A percentile compares a stretch with the other conserved stretches of the same genome.
Conservation (phyloP, 148 eudicot genomes). For the Mesembryanthemum crystallinum region DNA sequence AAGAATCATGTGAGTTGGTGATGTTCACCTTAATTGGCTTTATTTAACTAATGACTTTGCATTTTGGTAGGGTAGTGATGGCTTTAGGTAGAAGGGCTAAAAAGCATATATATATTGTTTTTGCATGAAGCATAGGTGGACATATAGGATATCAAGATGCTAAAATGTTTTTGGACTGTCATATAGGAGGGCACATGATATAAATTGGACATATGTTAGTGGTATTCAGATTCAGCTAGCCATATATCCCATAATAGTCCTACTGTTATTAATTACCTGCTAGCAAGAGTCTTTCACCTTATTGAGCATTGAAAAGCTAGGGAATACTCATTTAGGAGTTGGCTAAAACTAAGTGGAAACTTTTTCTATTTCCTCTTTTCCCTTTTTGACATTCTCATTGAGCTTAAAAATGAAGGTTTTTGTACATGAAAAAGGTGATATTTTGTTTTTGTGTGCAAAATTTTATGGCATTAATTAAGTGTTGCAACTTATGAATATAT, state of each 20-base stretch:
- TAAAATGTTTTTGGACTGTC: slow-evolving; percentile 23
- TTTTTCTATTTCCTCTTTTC: neutral
- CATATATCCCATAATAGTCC: neutral
- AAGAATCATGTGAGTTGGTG: slow-evolving; percentile 24
- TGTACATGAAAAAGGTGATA: neutral
- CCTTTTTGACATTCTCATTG: slow-evolving; percentile 21
- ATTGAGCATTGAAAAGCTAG: slow-evolving; percentile 12
- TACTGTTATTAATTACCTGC: neutral
- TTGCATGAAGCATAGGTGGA: slow-evolving; percentile 24
- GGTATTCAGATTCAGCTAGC: slow-evolving; percentile 34
- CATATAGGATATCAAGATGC: slow-evolving; percentile 27
- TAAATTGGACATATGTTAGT: slow-evolving; percentile 33
- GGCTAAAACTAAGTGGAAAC: slow-evolving; percentile 15
- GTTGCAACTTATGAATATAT: neutral
- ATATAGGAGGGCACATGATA: slow-evolving; percentile 34
- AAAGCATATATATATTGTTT: slow-evolving; percentile 14
- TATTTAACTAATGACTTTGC: neutral
- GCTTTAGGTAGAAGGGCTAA: slow-evolving; percentile 19
- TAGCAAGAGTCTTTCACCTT: slow-evolving; percentile 17
- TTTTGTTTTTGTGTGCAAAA: neutral
- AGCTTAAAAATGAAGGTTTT: slow-evolving; percentile 17
- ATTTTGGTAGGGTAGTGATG: slow-evolving; percentile 12
- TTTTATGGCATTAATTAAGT: too few species aligned
- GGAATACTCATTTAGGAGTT: slow-evolving; percentile 11
- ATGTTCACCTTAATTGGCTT: neutral